Conservation (phyloP, 2,329 filamentous ascomycete genomes). For the Fusarium annulatum region DNA sequence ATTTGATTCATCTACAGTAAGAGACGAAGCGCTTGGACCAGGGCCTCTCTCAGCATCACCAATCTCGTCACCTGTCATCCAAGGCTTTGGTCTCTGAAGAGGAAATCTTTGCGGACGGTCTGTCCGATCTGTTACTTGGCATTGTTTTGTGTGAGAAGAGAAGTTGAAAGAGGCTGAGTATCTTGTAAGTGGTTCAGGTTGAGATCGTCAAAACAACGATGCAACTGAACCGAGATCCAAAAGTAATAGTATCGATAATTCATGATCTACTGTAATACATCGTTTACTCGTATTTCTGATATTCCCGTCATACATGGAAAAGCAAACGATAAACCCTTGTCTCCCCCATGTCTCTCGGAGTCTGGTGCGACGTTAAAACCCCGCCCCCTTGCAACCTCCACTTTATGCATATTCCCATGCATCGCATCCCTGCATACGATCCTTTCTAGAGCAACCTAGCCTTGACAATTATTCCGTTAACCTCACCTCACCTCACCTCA, state of each 20-base stretch:
- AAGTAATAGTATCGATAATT: not conserved
- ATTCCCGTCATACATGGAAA: slow-evolving; percentile 16
- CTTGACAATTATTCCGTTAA: not conserved
- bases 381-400: slow-evolving; percentile 29
- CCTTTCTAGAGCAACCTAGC: not conserved
- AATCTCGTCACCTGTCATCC: not conserved
- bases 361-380: slow-evolving; percentile 30
- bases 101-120: not conserved
- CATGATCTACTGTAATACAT: not conserved
- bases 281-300: slow-evolving; percentile 15
- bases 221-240: not conserved
- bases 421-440: slow-evolving; percentile 23
- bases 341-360: slow-evolving; percentile 4
- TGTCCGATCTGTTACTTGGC: slow-evolving; percentile 10
- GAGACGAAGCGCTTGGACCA: slow-evolving; percentile 36
- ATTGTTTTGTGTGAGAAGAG: not conserved
- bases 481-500: not conserved
- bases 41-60: slow-evolving; percentile 5
- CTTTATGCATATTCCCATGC: slow-evolving; percentile 38
- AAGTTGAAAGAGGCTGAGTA: not conserved
- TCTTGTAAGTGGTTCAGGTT: not conserved
- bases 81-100: slow-evolving; percentile 6
- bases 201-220: not conserved
- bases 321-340: slow-evolving; percentile 25
- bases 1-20: slow-evolving; percentile 31